Conservation (phyloP, 345 rosid species). For the Hevea brasiliensis region DNA sequence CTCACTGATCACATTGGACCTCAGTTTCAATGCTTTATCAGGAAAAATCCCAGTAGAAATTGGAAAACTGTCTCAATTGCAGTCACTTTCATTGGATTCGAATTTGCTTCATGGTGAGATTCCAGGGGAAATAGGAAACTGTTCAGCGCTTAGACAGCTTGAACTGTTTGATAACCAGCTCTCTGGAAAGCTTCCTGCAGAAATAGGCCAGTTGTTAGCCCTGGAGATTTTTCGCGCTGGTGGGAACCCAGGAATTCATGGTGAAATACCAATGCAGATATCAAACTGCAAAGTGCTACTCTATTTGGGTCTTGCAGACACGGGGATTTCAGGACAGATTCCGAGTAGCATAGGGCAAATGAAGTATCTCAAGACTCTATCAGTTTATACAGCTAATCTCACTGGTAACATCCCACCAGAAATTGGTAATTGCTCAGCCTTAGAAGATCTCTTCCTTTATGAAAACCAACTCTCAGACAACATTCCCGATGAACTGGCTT, state of each 20-base stretch:
- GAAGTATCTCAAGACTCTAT: constrained; percentile 54
- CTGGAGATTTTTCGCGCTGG: constrained; percentile 60
- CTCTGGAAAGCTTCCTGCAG: constrained; percentile 53
- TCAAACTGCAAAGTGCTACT: constrained; percentile 47
- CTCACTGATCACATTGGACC: constrained; percentile 49
- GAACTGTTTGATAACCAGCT: constrained; percentile 63
- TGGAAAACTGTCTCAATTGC: constrained; percentile 42
- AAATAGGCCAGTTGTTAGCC: constrained; percentile 42
- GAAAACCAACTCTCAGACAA: constrained; percentile 51
- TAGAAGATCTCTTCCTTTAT: constrained; percentile 59
- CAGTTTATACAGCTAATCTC: constrained; percentile 61
- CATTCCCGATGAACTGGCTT: constrained; percentile 53
- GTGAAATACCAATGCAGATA: constrained; percentile 60
- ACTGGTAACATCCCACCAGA: constrained; percentile 55
- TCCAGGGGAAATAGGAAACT: constrained; percentile 52
- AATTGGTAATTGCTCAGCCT: constrained; percentile 53
- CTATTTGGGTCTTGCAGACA: constrained; percentile 67
- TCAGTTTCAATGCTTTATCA: constrained; percentile 54
- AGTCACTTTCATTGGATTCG: constrained; percentile 45
- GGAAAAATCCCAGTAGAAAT: constrained; percentile 55
- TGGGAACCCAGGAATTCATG: constrained; percentile 55
- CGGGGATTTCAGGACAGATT: constrained; percentile 55
- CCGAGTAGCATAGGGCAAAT: constrained; percentile 56
- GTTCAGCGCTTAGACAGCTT: constrained; percentile 47
- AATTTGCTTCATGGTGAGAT: constrained; percentile 45